phyloP scores from a whole-genome alignment of 805 yeast genomes.

The Allodekkera sacchari region DNA sequence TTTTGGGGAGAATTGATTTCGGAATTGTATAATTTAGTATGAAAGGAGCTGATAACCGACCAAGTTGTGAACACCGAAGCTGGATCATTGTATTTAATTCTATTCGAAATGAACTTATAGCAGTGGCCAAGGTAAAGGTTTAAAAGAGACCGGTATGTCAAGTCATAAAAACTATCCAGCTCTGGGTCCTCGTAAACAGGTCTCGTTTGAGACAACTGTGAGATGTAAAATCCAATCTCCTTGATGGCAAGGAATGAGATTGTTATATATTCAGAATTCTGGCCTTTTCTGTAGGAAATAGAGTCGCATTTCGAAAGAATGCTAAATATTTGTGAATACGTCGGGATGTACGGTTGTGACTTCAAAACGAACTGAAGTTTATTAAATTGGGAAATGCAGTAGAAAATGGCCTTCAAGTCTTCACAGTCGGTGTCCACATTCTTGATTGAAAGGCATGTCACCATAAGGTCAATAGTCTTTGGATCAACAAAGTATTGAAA shows the following conservation, averaged over 20 bases:
- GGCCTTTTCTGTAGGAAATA: neutral
- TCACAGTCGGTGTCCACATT: no score
- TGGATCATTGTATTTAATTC: slow-evolving; percentile 17
- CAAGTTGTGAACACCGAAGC: slow-evolving; percentile 21
- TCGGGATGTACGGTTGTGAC: neutral
- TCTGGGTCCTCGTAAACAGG: slow-evolving; percentile 7
- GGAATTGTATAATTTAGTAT: slow-evolving; percentile 19
- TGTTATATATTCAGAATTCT: neutral
- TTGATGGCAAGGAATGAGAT: slow-evolving; percentile 7
- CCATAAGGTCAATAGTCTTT: no score
- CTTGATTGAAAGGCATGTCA: no score
- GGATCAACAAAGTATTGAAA: no score
- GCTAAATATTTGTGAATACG: slow-evolving; percentile 4
- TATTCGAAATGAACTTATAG: slow-evolving; percentile 20
- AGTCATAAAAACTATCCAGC: slow-evolving; percentile 6
- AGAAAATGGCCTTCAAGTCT: slow-evolving; percentile 6
- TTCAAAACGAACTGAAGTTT: slow-evolving; percentile 6
- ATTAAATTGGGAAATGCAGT: slow-evolving; percentile 8
- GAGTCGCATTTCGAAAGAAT: slow-evolving; percentile 8
- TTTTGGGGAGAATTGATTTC: slow-evolving; percentile 17
- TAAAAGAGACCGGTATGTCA: slow-evolving; percentile 11
- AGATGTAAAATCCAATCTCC: slow-evolving; percentile 10
- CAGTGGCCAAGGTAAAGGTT: slow-evolving; percentile 20
- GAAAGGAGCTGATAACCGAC: slow-evolving; percentile 23
- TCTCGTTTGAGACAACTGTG: slow-evolving; percentile 5